Evolutionary conservation across 2,329 filamentous ascomycete species (phyloP), one percentile per base, ranked within the genome.

Genomic region (Aspergillus sergii): DNA sequence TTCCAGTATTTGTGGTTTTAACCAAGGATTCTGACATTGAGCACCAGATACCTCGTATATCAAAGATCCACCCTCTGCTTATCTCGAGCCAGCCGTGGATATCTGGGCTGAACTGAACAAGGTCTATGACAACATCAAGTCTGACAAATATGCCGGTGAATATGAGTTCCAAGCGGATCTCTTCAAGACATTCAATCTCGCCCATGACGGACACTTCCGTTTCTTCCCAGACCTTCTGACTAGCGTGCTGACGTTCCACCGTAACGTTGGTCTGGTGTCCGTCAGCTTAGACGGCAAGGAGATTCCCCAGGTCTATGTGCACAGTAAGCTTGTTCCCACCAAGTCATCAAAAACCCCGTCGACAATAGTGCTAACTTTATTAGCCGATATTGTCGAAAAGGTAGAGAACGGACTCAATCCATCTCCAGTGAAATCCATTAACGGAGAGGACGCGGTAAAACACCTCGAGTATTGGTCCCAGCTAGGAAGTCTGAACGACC

Each of bases 101-200:
- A 55, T 55, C n/a, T 55, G 51, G 51, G 51, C 32, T 16, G 51
- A 55, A n/a, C 32, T 55, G 7, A 16, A 55, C 11, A 12, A 55
- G 1, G 51, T 55, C 3, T 21, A 26, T 2, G 30, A 39, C 32
- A 55, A 55, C 7, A 16, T 55, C 51, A 36, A 55, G n/a, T 23
- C 32, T 0, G 32, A 39, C 16, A 21, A 14, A 19, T 55, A 55
- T 55, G 32, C 12, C 1, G 34, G 34, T 6, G 51, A 55, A 39
- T 55, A 55, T 26, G 51, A 55, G 1, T 55, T 55, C 12, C 51
- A 55, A 26, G 51, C 51, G n/a, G 51, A 55, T 41, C 51, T 55
- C n/a, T 55, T 55, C 32, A 36, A 26, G 21, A 12, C 21, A 3
- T 55, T 55, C 51, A 55, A 55, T 1, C 51, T 55, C 19, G 51